Base-by-base conservation (phyloP, 805 yeast species). In the Huiozyma sinensis region DNA sequence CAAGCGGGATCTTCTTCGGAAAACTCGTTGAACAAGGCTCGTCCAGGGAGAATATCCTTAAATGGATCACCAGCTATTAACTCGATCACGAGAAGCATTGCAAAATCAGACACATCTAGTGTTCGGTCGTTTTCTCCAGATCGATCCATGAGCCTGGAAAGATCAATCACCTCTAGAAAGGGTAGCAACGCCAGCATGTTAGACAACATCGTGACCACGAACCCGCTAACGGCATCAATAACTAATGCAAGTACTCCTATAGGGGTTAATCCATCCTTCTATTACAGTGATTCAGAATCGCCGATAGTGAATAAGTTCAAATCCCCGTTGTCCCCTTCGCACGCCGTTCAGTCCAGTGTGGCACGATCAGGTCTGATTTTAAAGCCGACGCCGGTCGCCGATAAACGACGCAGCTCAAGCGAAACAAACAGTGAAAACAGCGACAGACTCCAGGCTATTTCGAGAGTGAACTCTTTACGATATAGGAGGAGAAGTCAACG, bases 1-100 rank as follows among this genome's bases (percentile, higher is more conserved):
- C 51, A 60, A 13, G 60, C 65, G 2, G 39, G 34, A 12, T 61
- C 69, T 6, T 65, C 71, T 0, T 65, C 72, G 5, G 62, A 57
- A 24, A 47, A 46, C 11, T 52, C 57, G 1, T 45, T 43, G 9
- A 34, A 44, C 5, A 60, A 50, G 40, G 36, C 40, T 34, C 49
- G 52, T 35, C 41, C 44, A 4, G 50, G 50, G 1, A 55, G 52
- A 36, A 35, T 44, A 10, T 45, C 55, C 4, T 32, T 46, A 6
- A 39, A 44, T 7, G 56, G 50, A 7, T 51, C 58, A 2, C 57
- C 61, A 8, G 46, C 52, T 6, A 47, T 53, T 17, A 46, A 44
- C 32, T 40, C 47, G 6, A 9, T 47, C 1, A 41, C 48, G 12
- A 47, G 49, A n/a, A 41, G 49, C 28, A 42, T 53, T 6, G 44